These are phyloP conservation scores for Heliosperma pusillum DNA, from an alignment of 148 eudicot species.

Conservation along the genomic window DNA sequence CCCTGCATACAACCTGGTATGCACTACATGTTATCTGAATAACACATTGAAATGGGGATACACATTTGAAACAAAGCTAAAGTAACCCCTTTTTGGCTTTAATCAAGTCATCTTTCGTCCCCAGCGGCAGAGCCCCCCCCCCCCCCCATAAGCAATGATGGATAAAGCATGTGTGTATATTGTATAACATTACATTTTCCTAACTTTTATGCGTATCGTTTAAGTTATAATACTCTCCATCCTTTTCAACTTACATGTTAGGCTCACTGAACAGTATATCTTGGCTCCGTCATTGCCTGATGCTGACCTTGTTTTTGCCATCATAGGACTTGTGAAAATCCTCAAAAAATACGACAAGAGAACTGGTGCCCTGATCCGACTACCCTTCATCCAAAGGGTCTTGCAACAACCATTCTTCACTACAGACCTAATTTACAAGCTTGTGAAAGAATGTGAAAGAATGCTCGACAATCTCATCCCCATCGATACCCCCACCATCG, in stretches of 20 bases:
- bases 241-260: neutral
- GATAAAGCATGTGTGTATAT: no score
- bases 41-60: neutral
- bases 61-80: neutral
- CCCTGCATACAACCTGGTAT: neutral
- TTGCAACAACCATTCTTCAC: slow-evolving; percentile 87
- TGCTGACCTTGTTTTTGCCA: neutral
- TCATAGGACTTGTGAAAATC: slow-evolving; percentile 76
- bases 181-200: no score
- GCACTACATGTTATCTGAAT: neutral
- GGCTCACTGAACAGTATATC: neutral
- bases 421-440: slow-evolving; percentile 71
- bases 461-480: slow-evolving; percentile 69
- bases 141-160: no score
- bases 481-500: slow-evolving; percentile 31
- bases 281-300: no score
- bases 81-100: neutral
- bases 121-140: neutral
- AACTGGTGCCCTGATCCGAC: slow-evolving; percentile 77
- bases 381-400: slow-evolving; percentile 85
- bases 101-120: neutral
- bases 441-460: slow-evolving; percentile 80
- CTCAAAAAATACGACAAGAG: slow-evolving; percentile 89
- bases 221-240: no score
- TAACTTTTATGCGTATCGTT: no score